These are phyloP conservation scores for Dictyostelium brefeldianum DNA, from an alignment of 78 protist genomes.

Conservation along the genomic window DNA sequence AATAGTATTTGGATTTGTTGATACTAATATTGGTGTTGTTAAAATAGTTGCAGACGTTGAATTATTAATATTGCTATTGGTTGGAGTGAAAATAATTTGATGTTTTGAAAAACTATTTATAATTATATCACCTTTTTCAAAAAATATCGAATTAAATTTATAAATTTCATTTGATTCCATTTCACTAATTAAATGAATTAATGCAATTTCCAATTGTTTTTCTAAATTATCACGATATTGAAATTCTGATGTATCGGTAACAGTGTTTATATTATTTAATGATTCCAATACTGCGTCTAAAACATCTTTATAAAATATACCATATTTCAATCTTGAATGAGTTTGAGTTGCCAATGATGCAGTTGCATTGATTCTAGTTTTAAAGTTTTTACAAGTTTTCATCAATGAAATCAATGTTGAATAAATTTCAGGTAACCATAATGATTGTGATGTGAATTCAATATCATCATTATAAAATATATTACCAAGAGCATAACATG, in stretches of 20 bases:
- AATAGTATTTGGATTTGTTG: neutral
- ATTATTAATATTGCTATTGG: neutral
- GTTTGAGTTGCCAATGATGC: slow-evolving; percentile 45
- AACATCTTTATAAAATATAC: slow-evolving; percentile 9
- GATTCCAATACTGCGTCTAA: slow-evolving; percentile 22
- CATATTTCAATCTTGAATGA: slow-evolving; percentile 44
- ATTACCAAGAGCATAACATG: slow-evolving; percentile 78
- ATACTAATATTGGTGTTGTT: neutral
- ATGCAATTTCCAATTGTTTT: slow-evolving; percentile 60
- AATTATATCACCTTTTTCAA: neutral
- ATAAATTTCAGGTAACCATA: slow-evolving; percentile 56
- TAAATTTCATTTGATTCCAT: slow-evolving; percentile 32
- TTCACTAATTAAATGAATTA: slow-evolving; percentile 56
- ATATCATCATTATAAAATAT: slow-evolving; percentile 62
- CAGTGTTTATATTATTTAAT: slow-evolving; percentile 33
- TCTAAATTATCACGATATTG: slow-evolving; percentile 71
- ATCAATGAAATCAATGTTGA: slow-evolving; percentile 20
- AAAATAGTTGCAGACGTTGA: neutral
- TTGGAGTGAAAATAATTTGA: neutral
- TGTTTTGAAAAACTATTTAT: slow-evolving; percentile 24
- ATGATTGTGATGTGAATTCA: neutral
- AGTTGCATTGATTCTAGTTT: slow-evolving; percentile 71
- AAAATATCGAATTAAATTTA: neutral
- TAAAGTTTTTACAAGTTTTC: slow-evolving; percentile 58
- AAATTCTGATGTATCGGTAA: slow-evolving; percentile 48